Conservation (phyloP, 768 basidiomycete genomes). For the Psilocybe cubensis region DNA sequence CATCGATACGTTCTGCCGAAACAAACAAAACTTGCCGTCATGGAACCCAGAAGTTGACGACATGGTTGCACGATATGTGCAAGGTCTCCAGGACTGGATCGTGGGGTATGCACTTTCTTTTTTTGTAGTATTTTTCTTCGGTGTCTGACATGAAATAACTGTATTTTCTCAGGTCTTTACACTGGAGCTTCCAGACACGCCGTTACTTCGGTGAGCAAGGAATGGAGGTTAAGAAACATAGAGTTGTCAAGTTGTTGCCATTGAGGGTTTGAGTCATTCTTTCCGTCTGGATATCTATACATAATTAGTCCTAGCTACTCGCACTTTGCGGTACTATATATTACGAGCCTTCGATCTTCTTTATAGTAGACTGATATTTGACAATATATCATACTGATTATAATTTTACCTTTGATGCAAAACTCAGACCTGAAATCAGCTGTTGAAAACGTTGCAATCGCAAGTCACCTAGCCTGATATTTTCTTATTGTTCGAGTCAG, state of each 20-base stretch:
- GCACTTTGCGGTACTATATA: not conserved
- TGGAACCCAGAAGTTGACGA: constrained; percentile 65
- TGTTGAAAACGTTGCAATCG: no score
- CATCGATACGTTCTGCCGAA: constrained; percentile 54
- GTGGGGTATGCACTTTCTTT: constrained; percentile 47
- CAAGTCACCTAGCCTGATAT: no score
- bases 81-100: constrained; percentile 73
- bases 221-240: constrained; percentile 52
- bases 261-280: constrained; percentile 13
- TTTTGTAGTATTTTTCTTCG: not conserved
- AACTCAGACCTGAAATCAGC: no score
- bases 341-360: constrained; percentile 12
- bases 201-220: constrained; percentile 72
- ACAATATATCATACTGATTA: not conserved
- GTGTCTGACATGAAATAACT: not conserved
- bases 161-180: constrained; percentile 45
- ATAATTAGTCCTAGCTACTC: not conserved
- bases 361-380: constrained; percentile 7
- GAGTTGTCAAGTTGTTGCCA: constrained; percentile 56
- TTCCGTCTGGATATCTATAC: not conserved
- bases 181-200: constrained; percentile 74
- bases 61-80: constrained; percentile 60
- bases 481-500: not conserved
- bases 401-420: no score
- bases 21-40: constrained; percentile 53